Evolutionary conservation across 2,329 filamentous ascomycete genomes (phyloP).

Genomic region (Venturia aucupariae): DNA sequence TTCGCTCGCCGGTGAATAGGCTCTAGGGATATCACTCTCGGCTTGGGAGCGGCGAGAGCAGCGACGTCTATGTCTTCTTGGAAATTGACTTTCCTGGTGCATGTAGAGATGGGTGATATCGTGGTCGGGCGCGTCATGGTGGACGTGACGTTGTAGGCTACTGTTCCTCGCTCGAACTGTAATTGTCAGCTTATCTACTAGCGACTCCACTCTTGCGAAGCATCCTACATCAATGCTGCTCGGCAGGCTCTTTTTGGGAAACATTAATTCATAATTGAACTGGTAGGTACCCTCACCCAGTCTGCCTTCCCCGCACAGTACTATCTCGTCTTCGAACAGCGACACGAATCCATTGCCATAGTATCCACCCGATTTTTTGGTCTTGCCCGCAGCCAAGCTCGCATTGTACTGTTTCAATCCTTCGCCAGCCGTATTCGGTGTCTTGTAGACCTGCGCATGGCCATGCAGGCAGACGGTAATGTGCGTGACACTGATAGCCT

Average conservation of each 20-base stretch:
- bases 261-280: conserved; percentile 67
- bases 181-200: conserved; percentile 17
- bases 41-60: conserved; percentile 60
- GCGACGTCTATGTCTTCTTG: conserved; percentile 81
- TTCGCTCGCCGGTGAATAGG: conserved; percentile 66
- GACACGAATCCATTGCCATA: conserved; percentile 71
- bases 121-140: conserved; percentile 83
- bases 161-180: conserved; percentile 92
- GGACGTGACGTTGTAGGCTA: conserved; percentile 83
- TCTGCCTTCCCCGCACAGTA: conserved; percentile 68
- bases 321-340: conserved; percentile 73
- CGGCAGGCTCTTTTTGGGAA: conserved; percentile 61
- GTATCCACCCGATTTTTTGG: conserved; percentile 45
- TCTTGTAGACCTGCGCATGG: conserved; percentile 70
- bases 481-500: conserved; percentile 70
- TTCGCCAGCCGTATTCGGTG: conserved; percentile 52
- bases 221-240: conserved; percentile 85
- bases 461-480: conserved; percentile 70
- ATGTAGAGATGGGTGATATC: conserved; percentile 69
- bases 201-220: background rate
- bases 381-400: conserved; percentile 40
- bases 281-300: conserved; percentile 67
- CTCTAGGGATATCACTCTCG: conserved; percentile 77
- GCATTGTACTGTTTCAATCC: conserved; percentile 38
- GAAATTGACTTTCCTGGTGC: conserved; percentile 71